Percentiles rank a stretch among this genome's conserved stretches.
Conservation (phyloP, 2,329 filamentous ascomycete species). For the Zalaria sp. region DNA sequence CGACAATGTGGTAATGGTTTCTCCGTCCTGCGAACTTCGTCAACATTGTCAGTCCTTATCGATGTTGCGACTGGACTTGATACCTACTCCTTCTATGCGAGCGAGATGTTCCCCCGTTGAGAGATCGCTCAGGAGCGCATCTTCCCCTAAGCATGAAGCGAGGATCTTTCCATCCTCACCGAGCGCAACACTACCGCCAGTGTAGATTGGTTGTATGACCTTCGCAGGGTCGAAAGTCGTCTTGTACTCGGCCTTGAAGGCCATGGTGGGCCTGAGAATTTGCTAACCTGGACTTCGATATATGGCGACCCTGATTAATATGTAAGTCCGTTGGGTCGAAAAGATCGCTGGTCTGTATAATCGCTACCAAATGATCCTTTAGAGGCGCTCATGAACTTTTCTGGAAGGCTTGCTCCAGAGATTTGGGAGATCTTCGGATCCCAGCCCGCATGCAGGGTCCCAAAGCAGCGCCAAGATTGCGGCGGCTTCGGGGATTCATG, state of each 20-base stretch:
- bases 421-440: too few relatives aligned
- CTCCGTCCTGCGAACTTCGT: slow-evolving; percentile 36
- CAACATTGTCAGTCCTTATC: slow-evolving; percentile 21
- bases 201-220: slow-evolving; percentile 85
- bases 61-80: slow-evolving; percentile 9
- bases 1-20: slow-evolving; percentile 61
- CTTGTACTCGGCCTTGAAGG: slow-evolving; percentile 47
- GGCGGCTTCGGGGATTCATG: too few relatives aligned
- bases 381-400: too few relatives aligned
- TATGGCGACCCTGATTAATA: too few relatives aligned
- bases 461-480: too few relatives aligned
- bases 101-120: slow-evolving; percentile 70
- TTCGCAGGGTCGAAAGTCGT: slow-evolving; percentile 79
- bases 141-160: slow-evolving; percentile 81
- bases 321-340: too few relatives aligned
- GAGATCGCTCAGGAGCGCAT: slow-evolving; percentile 76
- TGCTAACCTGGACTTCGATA: too few relatives aligned
- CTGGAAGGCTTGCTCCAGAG: too few relatives aligned
- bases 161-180: slow-evolving; percentile 70
- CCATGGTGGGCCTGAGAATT: slow-evolving; percentile 20
- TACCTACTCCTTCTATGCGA: slow-evolving; percentile 69
- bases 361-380: too few relatives aligned
- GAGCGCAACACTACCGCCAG: slow-evolving; percentile 74
- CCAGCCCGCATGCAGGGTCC: too few relatives aligned
- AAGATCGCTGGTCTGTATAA: too few relatives aligned